Conservation (phyloP, 371 early-diverging fungal species). For the Mucor mucedo region DNA sequence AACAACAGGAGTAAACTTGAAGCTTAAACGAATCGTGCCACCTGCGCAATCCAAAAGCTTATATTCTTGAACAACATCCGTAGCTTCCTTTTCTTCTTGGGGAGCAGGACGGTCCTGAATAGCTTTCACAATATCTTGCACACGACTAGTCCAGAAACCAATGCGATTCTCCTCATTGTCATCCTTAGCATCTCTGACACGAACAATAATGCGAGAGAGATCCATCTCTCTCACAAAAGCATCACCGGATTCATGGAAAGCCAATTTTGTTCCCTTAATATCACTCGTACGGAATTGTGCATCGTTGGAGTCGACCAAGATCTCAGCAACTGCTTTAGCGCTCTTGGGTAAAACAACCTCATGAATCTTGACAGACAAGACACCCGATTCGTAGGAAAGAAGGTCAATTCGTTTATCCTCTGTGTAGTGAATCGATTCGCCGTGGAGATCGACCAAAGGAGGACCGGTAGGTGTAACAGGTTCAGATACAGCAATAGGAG, state of each 20-base stretch:
- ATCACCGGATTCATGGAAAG: constrained; percentile 37
- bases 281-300: constrained; percentile 35
- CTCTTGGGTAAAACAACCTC: constrained; percentile 25
- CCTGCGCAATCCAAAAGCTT: constrained; percentile 20
- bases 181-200: constrained; percentile 27
- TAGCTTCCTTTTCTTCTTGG: constrained; percentile 1
- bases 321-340: constrained; percentile 29
- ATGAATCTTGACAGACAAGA: constrained; percentile 36
- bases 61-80: constrained; percentile 10
- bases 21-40: constrained; percentile 28
- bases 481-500: constrained; percentile 1
- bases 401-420: constrained; percentile 28
- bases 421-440: constrained; percentile 31
- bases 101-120: constrained; percentile 12
- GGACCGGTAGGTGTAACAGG: constrained; percentile 3
- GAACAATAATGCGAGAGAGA: constrained; percentile 31
- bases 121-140: constrained; percentile 25
- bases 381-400: constrained; percentile 32
- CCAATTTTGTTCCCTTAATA: constrained; percentile 25
- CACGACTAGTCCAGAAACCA: constrained; percentile 27
- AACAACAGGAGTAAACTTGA: constrained; percentile 34
- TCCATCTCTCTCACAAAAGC: constrained; percentile 46
- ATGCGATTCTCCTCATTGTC: constrained; percentile 20
- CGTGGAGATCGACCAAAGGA: constrained; percentile 34
- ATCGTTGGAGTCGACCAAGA: constrained; percentile 40